A percentile compares a stretch with the other conserved stretches of the same genome.
These are phyloP conservation scores for Zostera marina DNA, from an alignment of 116 monocot species.

Conservation along the genomic window DNA sequence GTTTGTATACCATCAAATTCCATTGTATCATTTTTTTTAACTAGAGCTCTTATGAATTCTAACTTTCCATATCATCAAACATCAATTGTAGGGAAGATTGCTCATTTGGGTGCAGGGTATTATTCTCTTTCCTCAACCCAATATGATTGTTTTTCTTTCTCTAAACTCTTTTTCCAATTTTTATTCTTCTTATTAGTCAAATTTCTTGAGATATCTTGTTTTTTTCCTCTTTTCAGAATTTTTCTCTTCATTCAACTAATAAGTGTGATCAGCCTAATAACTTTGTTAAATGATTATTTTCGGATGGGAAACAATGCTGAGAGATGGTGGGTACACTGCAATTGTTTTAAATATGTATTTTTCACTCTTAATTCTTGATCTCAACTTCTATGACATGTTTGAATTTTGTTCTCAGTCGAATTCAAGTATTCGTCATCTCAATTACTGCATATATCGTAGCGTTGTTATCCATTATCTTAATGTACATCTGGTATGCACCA, in stretches of 20 bases:
- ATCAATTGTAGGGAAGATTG: constrained; percentile 47
- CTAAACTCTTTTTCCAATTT: background rate
- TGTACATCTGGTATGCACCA: constrained; percentile 81
- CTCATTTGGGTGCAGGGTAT: constrained; percentile 84
- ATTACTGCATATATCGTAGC: constrained; percentile 35
- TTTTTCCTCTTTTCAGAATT: constrained; percentile 25
- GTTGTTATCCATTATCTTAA: constrained; percentile 44
- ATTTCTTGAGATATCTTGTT: background rate
- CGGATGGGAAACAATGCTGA: constrained; percentile 21
- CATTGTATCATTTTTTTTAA: background rate
- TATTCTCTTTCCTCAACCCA: background rate
- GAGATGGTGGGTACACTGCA: background rate
- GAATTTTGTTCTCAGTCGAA: constrained; percentile 42
- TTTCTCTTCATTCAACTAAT: constrained; percentile 84
- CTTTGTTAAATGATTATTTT: constrained; percentile 65
- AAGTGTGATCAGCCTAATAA: constrained; percentile 77
- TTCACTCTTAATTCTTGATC: too few species aligned
- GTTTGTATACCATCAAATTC: background rate
- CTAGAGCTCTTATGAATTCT: background rate
- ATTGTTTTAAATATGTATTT: too few species aligned
- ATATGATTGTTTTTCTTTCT: too few species aligned
- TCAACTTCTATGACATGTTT: constrained; percentile 6
- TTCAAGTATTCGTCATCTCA: constrained; percentile 34
- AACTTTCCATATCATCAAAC: background rate
- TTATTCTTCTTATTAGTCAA: background rate